phyloP scores from a whole-genome alignment of 164 flowering plant genomes.

The Annona squamosa region DNA sequence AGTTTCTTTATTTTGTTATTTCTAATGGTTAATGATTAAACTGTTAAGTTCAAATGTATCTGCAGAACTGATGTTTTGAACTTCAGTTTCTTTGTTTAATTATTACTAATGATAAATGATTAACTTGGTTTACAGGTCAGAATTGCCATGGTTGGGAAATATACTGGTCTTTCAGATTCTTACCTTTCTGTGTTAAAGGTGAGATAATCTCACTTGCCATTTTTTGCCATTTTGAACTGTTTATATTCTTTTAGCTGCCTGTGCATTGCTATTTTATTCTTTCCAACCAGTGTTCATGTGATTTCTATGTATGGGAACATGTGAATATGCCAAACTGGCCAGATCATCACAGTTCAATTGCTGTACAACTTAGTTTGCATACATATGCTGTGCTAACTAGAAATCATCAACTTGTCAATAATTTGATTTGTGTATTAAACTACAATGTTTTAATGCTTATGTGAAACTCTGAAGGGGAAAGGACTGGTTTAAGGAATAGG shows the following conservation, averaged over 20 bases:
- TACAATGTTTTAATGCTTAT: no score
- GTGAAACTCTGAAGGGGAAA: no score
- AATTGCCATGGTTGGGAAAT: constrained; percentile 97
- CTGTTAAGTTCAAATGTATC: constrained; percentile 23
- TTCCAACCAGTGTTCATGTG: neutral
- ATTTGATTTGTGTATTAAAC: no score
- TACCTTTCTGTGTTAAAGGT: constrained; percentile 96
- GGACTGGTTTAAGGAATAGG: no score
- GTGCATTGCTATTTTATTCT: neutral
- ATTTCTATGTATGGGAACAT: no score
- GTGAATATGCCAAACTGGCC: neutral
- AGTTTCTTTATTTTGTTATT: neutral
- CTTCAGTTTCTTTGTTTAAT: neutral
- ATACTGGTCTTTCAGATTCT: constrained; percentile 88
- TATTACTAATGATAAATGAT: neutral
- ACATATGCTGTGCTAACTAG: neutral
- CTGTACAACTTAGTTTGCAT: neutral
- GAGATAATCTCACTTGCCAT: neutral
- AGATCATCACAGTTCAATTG: neutral
- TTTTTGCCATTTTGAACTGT: neutral
- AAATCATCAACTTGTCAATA: neutral
- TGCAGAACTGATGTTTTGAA: neutral
- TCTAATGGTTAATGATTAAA: neutral
- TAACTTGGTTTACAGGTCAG: constrained; percentile 50
- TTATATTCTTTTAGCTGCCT: neutral